Percentiles rank a stretch among this genome's conserved stretches.
These are phyloP conservation scores for Hymenoscyphus infarciens DNA, from an alignment of 2,329 filamentous ascomycete genomes.

Conservation along the genomic window DNA sequence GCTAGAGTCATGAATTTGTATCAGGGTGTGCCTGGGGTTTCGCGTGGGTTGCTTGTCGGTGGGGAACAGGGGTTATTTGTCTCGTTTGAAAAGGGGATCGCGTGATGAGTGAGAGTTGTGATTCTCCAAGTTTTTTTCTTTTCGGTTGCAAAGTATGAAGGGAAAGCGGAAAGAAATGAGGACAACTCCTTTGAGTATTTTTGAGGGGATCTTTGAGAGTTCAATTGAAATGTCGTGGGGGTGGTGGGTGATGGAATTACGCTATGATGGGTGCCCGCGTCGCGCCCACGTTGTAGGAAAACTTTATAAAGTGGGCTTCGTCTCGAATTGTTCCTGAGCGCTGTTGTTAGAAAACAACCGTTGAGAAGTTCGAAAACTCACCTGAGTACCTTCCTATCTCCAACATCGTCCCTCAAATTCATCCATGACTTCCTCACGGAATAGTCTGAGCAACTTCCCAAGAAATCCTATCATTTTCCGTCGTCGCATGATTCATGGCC, in stretches of 20 bases:
- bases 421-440: background rate
- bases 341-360: too few relatives aligned
- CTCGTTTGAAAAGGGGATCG: background rate
- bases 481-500: background rate
- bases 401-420: background rate
- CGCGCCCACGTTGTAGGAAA: slow-evolving; percentile 16
- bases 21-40: background rate
- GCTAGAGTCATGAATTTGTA: slow-evolving; percentile 2
- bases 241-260: background rate
- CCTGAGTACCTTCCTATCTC: background rate
- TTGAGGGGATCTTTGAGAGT: background rate
- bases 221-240: background rate
- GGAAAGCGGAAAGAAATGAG: background rate
- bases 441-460: background rate
- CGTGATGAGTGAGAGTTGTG: background rate
- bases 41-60: background rate
- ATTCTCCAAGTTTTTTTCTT: background rate
- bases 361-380: background rate
- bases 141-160: background rate
- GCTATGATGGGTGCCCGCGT: slow-evolving; percentile 8
- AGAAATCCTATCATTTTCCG: background rate
- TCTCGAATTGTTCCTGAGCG: too few relatives aligned
- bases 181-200: background rate
- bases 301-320: slow-evolving; percentile 10
- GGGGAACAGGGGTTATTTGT: background rate